Conservation (phyloP, 1,284 basidiomycete genomes). For the Ganoderma meredithae region DNA sequence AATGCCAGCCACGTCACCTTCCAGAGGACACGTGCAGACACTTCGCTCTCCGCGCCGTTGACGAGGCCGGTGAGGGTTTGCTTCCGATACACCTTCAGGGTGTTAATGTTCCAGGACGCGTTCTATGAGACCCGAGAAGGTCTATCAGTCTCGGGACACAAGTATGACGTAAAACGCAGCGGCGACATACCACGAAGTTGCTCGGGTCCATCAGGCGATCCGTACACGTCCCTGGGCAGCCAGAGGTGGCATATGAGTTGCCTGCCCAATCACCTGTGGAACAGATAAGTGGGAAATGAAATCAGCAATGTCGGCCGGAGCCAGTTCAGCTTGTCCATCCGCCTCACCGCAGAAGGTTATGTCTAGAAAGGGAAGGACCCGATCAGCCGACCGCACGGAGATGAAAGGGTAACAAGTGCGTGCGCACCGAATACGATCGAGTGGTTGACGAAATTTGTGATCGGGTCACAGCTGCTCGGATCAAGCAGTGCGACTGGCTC, state of each 20-base stretch:
- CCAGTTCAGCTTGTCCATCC: slow-evolving; percentile 26
- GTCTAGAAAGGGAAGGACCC: slow-evolving; percentile 51
- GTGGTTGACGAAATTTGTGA: slow-evolving; percentile 67
- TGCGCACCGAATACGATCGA: slow-evolving; percentile 65
- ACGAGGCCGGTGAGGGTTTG: slow-evolving; percentile 45
- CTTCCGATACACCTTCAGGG: slow-evolving; percentile 59
- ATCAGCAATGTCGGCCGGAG: slow-evolving; percentile 6
- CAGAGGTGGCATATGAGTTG: slow-evolving; percentile 73
- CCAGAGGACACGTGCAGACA: slow-evolving; percentile 7
- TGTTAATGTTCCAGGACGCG: slow-evolving; percentile 66
- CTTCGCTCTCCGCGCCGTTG: slow-evolving; percentile 30
- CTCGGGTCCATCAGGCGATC: slow-evolving; percentile 67
- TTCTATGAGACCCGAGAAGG: slow-evolving; percentile 47
- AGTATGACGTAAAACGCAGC: background rate
- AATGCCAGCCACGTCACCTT: slow-evolving; percentile 22
- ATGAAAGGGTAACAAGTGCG: slow-evolving; percentile 22
- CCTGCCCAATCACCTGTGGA: slow-evolving; percentile 81
- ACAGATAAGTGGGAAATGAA: slow-evolving; percentile 11
- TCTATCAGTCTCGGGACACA: slow-evolving; percentile 16
- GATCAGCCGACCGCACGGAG: slow-evolving; percentile 23
- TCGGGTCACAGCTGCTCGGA: slow-evolving; percentile 62
- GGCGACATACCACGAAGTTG: slow-evolving; percentile 66
- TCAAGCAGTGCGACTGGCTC: slow-evolving; percentile 66
- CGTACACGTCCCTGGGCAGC: slow-evolving; percentile 77
- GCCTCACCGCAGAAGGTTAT: slow-evolving; percentile 80